Base-by-base conservation (phyloP, 2,329 filamentous ascomycete species). In the Talaromyces sp. region DNA sequence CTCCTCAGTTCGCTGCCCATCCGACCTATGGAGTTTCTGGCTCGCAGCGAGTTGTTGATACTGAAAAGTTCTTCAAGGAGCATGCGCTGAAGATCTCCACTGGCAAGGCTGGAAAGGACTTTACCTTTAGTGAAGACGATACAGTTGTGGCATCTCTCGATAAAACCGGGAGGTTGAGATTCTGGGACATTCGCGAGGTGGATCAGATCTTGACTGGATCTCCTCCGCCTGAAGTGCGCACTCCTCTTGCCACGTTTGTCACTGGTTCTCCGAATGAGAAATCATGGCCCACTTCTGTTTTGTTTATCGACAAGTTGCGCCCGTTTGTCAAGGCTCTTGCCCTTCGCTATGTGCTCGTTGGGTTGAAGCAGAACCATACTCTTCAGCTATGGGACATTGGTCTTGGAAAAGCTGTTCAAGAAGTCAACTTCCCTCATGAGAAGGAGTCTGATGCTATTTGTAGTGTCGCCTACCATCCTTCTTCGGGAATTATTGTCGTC, bases 311-410 rank as follows among this genome's bases (percentile, higher is more conserved):
- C 78, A 99, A 98, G 82, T 87, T 93, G 76, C 90, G 93, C 64
- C 92, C 95, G 52, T 97, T 96, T 77, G 86, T 88, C 78, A 96
- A 95, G 78, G 89, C 90, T 62, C 89, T 90, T 70, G 93, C 96
- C 54, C 82, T 97, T 64, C 87, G 95, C 63, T 99, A 99, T 79
- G 89, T 99, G 80, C 88, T 99, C 73, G 91, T 99, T 64, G 95
- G 95, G 69, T 91, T 98, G 86, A 97, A 98, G 80, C 95, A 99
- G 76, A 99, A 99, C 77, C 95, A 99, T 78, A 96, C 93, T 59
- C 86, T 99, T 64, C 96, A 99, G 81, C 86, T 99, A 51, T 99
- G 95, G 96, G 95, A 99, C 80, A 87, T 99, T 71, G 92, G 90
- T 49, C 87, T 99, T 35, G 90, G 89, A 66, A 97, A 97, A 78